phyloP scores from a whole-genome alignment of 371 early-diverging fungal genomes.

The Zychaea mexicana region DNA sequence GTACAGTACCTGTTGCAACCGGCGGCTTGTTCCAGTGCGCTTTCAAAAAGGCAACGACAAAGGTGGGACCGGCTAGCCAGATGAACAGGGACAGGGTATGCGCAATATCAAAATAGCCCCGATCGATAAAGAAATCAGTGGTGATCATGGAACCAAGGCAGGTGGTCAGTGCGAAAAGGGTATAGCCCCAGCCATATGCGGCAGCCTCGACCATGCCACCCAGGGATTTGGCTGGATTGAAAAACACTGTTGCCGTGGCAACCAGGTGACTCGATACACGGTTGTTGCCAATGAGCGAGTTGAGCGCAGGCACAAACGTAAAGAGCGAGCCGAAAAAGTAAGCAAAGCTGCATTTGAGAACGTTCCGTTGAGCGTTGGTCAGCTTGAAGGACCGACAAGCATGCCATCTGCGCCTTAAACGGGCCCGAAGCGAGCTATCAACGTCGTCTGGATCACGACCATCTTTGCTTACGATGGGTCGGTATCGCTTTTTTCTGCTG shows the following conservation, averaged over 20 bases:
- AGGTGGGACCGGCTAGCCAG: conserved; percentile 63
- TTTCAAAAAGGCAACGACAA: conserved; percentile 60
- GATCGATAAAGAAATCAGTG: conserved; percentile 61
- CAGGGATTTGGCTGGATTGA: conserved; percentile 68
- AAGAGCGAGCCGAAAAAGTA: conserved; percentile 63
- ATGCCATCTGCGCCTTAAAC: background rate
- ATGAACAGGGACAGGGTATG: conserved; percentile 53
- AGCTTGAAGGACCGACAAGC: conserved; percentile 1
- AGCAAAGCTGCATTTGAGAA: conserved; percentile 66
- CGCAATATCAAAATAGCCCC: conserved; percentile 37
- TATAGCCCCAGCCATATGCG: conserved; percentile 58
- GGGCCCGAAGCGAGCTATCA: background rate
- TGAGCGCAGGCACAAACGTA: conserved; percentile 62
- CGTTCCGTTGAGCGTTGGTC: conserved; percentile 40
- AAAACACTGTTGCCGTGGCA: conserved; percentile 68
- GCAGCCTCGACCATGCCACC: conserved; percentile 74
- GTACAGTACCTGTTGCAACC: conserved; percentile 63
- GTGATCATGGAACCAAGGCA: conserved; percentile 58
- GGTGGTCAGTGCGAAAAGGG: conserved; percentile 50
- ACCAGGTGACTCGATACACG: conserved; percentile 61
- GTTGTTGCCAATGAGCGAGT: conserved; percentile 48
- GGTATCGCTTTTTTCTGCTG: conserved; percentile 3
- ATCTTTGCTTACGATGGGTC: background rate
- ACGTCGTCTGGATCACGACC: no score
- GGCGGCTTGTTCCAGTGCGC: conserved; percentile 66